Conservation (phyloP, 768 basidiomycete species). For the Calocera viscosa region DNA sequence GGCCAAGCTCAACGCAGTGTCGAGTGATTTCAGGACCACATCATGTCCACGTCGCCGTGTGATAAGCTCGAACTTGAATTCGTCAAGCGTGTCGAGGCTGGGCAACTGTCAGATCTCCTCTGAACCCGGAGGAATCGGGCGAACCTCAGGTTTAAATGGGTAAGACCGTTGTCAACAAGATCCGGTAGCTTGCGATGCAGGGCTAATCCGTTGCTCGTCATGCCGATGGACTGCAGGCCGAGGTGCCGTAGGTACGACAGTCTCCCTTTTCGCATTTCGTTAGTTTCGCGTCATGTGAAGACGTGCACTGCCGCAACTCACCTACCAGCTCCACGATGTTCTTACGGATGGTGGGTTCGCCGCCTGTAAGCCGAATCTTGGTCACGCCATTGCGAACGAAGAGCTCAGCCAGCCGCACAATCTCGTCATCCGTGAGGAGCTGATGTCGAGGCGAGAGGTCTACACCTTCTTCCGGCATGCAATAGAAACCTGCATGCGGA, state of each 20-base stretch:
- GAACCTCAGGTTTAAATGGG: slow-evolving; percentile 51
- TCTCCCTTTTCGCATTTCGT: slow-evolving; percentile 32
- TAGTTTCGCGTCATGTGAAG: slow-evolving; percentile 6
- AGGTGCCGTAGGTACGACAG: slow-evolving; percentile 47
- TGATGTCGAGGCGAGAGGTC: slow-evolving; percentile 56
- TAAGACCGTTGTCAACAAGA: slow-evolving; percentile 57
- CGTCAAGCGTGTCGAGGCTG: slow-evolving; percentile 75
- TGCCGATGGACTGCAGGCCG: slow-evolving; percentile 63
- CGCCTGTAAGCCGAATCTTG: slow-evolving; percentile 80
- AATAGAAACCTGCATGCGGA: slow-evolving; percentile 59
- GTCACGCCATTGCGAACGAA: slow-evolving; percentile 74
- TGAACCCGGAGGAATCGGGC: slow-evolving; percentile 21
- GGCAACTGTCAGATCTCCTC: neutral
- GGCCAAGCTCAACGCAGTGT: slow-evolving; percentile 41
- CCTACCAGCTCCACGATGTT: slow-evolving; percentile 59
- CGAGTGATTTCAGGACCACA: slow-evolving; percentile 55
- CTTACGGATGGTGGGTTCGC: slow-evolving; percentile 75
- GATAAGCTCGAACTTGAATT: slow-evolving; percentile 78
- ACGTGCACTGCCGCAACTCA: slow-evolving; percentile 25
- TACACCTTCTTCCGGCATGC: slow-evolving; percentile 75
- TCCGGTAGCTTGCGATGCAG: slow-evolving; percentile 60
- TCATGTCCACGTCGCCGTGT: slow-evolving; percentile 66
- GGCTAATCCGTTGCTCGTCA: slow-evolving; percentile 75
- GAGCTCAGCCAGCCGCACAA: slow-evolving; percentile 56
- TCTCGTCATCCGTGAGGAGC: slow-evolving; percentile 62